phyloP scores from a whole-genome alignment of 352 stramenopile species.

The Phytophthora quininea region DNA sequence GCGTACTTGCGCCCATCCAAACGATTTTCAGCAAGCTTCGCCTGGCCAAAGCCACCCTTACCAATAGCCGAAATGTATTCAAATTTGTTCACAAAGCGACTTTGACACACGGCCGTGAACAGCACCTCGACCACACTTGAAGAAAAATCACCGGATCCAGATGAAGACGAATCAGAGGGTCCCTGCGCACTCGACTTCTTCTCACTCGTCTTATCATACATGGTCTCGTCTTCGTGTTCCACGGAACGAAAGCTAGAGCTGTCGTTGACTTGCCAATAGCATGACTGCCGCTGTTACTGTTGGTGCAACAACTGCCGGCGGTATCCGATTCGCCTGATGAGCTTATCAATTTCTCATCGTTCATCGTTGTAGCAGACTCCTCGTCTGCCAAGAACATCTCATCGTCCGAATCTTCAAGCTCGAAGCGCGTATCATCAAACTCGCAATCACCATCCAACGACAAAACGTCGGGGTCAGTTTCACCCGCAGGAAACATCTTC shows the following conservation, averaged over 20 bases:
- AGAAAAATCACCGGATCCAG: conserved; percentile 36
- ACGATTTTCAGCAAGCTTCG: conserved; percentile 93
- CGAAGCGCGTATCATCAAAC: conserved; percentile 29
- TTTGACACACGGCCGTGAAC: conserved; percentile 86
- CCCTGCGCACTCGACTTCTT: conserved; percentile 30
- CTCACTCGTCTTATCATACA: conserved; percentile 36
- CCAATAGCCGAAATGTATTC: conserved; percentile 88
- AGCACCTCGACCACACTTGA: conserved; percentile 66
- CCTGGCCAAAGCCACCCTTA: conserved; percentile 94
- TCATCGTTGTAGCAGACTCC: conserved; percentile 35
- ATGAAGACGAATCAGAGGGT: conserved; percentile 58
- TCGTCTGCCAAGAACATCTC: conserved; percentile 31
- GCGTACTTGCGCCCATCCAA: conserved; percentile 94
- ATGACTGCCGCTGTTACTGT: conserved; percentile 24
- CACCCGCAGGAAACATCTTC: conserved; percentile 28
- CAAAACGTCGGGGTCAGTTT: conserved; percentile 27
- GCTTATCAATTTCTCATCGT: conserved; percentile 35
- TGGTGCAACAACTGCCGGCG: conserved; percentile 45
- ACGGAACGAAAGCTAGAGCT: conserved; percentile 11
- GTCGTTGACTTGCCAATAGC: conserved; percentile 15
- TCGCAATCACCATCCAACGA: conserved; percentile 22
- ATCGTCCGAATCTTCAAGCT: conserved; percentile 40
- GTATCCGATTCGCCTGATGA: conserved; percentile 51
- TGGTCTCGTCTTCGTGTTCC: conserved; percentile 21
- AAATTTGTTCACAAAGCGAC: conserved; percentile 86